phyloP scores from a whole-genome alignment of 1,139 yeast species.

The Casaregolazyma lundiana region DNA sequence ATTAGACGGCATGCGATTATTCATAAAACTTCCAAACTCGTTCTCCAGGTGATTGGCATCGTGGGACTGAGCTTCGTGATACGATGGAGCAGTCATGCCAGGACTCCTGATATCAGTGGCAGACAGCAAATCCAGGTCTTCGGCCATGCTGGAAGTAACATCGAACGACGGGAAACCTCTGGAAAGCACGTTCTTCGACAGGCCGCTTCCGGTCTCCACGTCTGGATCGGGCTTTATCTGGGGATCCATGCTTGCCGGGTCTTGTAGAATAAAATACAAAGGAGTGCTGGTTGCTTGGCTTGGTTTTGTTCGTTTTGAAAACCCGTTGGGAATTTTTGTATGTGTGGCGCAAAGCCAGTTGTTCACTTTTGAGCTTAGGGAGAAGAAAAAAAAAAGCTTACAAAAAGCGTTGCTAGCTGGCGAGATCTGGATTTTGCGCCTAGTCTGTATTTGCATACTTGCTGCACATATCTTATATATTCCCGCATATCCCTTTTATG shows the following conservation, averaged over 20 bases:
- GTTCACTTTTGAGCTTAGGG: background rate
- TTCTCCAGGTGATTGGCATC: background rate
- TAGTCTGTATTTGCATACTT: no score
- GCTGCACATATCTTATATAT: no score
- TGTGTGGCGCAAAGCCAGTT: no score
- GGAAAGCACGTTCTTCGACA: conserved; percentile 26
- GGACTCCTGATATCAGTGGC: conserved; percentile 14
- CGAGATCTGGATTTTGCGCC: no score
- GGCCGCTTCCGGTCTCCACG: conserved; percentile 10
- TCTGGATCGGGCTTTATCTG: conserved; percentile 8
- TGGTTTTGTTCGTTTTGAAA: no score
- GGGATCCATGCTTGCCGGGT: conserved; percentile 6
- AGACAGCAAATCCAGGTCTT: conserved; percentile 31
- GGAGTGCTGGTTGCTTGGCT: no score
- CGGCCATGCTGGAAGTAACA: conserved; percentile 28
- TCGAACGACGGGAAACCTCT: conserved; percentile 30
- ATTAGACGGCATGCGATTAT: background rate
- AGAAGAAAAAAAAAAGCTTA: background rate
- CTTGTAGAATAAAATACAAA: background rate
- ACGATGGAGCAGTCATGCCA: conserved; percentile 13
- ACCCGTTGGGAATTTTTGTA: background rate
- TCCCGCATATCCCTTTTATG: conserved; percentile 8
- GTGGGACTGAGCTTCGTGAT: no score
- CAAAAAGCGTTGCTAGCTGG: no score
- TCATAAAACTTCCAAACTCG: background rate